These are phyloP conservation scores for Suillus bovinus DNA, from an alignment of 768 basidiomycete genomes.

Conservation along the genomic window DNA sequence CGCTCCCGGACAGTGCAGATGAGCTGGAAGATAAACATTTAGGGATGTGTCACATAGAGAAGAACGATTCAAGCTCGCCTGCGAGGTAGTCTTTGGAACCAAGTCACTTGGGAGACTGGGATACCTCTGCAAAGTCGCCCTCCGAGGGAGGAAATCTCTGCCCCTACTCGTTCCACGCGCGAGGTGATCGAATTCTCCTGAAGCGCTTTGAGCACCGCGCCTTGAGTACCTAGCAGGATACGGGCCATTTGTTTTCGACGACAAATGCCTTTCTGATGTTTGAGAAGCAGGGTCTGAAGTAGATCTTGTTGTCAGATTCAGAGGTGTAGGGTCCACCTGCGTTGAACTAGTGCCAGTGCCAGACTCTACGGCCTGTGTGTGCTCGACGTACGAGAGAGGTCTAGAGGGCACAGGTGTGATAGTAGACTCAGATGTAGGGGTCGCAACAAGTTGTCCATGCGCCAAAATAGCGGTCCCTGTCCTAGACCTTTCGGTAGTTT, in stretches of 20 bases:
- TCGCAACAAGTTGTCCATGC: neutral
- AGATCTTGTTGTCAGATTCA: neutral
- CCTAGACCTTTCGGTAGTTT: neutral
- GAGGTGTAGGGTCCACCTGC: neutral
- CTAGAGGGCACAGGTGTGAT: neutral
- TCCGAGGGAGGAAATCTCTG: neutral
- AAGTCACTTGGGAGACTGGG: neutral
- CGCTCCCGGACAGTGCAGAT: slow-evolving; percentile 43
- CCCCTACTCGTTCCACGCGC: neutral
- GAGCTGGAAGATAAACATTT: neutral
- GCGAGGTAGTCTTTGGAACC: neutral
- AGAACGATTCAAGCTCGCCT: neutral
- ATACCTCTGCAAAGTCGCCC: neutral
- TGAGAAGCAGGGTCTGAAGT: neutral
- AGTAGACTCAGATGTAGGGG: neutral
- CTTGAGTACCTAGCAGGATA: slow-evolving; percentile 1
- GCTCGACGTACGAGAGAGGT: neutral
- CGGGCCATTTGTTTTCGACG: neutral
- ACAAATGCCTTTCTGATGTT: neutral
- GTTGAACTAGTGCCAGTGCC: neutral
- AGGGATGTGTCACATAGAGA: neutral
- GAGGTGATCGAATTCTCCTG: neutral
- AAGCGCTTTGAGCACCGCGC: neutral
- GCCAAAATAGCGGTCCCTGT: neutral
- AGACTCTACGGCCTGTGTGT: neutral